Evolutionary conservation across 495 filamentous ascomycete genomes (phyloP).

Genomic region (Neurospora sp.): DNA sequence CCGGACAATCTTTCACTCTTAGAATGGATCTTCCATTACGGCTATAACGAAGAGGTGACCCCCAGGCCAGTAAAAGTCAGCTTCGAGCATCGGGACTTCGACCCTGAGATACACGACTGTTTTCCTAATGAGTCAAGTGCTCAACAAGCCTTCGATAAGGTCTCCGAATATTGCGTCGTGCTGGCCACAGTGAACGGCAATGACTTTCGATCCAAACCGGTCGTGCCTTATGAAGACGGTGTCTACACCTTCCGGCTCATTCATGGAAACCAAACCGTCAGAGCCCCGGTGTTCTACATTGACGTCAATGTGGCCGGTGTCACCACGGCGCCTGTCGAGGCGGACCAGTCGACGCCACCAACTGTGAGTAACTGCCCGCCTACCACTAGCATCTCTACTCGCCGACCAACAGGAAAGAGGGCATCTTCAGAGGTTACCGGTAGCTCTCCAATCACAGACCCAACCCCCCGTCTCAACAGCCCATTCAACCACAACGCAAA

Average conservation of each 20-base stretch:
- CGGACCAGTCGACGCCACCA: too few relatives aligned
- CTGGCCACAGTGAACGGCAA: neutral
- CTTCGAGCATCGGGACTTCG: neutral
- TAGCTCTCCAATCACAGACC: too few relatives aligned
- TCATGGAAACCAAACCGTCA: neutral
- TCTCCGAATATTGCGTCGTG: neutral
- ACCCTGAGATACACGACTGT: neutral
- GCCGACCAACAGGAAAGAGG: too few relatives aligned
- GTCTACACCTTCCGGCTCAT: neutral
- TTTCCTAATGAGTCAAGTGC: neutral
- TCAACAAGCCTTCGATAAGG: neutral
- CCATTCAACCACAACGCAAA: neutral
- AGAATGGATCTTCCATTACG: neutral
- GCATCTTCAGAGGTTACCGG: too few relatives aligned
- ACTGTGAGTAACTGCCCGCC: too few relatives aligned
- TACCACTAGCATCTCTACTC: too few relatives aligned
- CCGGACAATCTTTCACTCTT: neutral
- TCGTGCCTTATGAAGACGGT: neutral
- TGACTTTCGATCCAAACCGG: neutral
- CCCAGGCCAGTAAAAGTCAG: neutral
- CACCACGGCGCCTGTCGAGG: too few relatives aligned
- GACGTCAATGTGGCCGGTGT: neutral
- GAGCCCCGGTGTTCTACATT: neutral
- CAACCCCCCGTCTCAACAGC: too few relatives aligned
- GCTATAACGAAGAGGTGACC: neutral